Base-by-base conservation (phyloP, 495 filamentous ascomycete genomes). In the Rostrohypoxylon terebratum region DNA sequence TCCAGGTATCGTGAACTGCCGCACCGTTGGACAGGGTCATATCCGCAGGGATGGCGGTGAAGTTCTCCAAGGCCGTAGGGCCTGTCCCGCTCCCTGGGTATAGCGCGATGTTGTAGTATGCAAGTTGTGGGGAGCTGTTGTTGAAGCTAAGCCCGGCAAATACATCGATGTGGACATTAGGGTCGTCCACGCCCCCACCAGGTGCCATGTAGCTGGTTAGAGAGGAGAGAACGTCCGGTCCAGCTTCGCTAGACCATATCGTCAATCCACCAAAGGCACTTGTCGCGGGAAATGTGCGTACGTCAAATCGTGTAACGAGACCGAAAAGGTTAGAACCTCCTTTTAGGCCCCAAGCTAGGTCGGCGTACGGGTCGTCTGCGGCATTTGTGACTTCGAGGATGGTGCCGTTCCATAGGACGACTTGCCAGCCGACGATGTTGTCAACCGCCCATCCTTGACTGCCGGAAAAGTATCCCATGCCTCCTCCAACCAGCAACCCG, bases 261-360 rank as follows among this genome's bases (percentile, higher is more conserved):
- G 54, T 58, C 14, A 58, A 16, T 16, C 54, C 54, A 2, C 54
- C 54, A n/a, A 58, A 58, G 33, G 54, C 54, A n/a, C 54, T 58
- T 3, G 54, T 58, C 31, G 33, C 54, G 33, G 54, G 54, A 40
- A 58, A 58, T 28, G 54, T 58, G n/a, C 54, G 54, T 28, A 72
- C 20, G 16, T 66, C 42, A 42, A 71, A 73, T 36, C 68, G 69
- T n/a, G 84, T 86, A 18, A 85, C 83, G 5, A 87, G 77, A 6
- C 86, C 86, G 57, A 87, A 87, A 75, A 84, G 87, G 50, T 72
- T 72, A 68, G 75, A 81, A 66, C 80, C 83, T 0, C 85, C 86
- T 72, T 85, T 86, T 53, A 88, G 77, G 18, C 84, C 86, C 77
- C 82, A 84, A 77, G 80, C 87, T 2, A 89, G 80, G 71, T 88